Conservation (phyloP, 2,329 filamentous ascomycete genomes). For the Sarocladiaceae sp. region DNA sequence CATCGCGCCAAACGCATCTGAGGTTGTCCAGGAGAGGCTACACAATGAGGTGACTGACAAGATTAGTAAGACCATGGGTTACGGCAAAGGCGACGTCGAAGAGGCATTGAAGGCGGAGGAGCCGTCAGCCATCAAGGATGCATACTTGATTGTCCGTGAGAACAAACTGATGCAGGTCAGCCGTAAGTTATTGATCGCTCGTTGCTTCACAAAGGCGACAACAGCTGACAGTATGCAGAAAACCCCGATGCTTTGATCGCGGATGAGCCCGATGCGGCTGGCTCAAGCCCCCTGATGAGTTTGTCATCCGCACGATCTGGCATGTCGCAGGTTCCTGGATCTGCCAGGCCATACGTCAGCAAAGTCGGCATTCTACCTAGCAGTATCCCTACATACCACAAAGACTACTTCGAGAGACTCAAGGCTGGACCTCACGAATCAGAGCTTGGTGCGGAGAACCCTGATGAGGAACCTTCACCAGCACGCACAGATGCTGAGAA, state of each 20-base stretch:
- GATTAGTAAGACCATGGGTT: slow-evolving; percentile 97
- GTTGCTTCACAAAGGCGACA: slow-evolving; percentile 16
- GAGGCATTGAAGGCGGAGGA: slow-evolving; percentile 89
- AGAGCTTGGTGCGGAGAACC: slow-evolving; percentile 24
- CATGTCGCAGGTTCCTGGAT: slow-evolving; percentile 42
- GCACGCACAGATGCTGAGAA: slow-evolving; percentile 68
- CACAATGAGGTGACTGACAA: slow-evolving; percentile 92
- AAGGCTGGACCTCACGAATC: slow-evolving; percentile 46
- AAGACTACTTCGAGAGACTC: slow-evolving; percentile 78
- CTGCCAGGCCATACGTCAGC: slow-evolving; percentile 61
- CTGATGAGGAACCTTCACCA: slow-evolving; percentile 30
- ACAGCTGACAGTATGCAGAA: slow-evolving; percentile 27
- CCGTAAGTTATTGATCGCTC: slow-evolving; percentile 55
- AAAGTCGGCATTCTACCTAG: slow-evolving; percentile 91
- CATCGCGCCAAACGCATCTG: slow-evolving; percentile 73
- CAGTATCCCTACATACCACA: slow-evolving; percentile 85
- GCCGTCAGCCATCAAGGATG: slow-evolving; percentile 97
- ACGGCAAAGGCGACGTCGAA: slow-evolving; percentile 89
- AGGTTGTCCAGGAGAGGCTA: slow-evolving; percentile 79
- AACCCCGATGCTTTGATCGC: slow-evolving; percentile 27
- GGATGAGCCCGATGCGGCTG: slow-evolving; percentile 26
- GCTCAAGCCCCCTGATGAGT: slow-evolving; percentile 47
- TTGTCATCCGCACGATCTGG: slow-evolving; percentile 52
- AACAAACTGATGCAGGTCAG: slow-evolving; percentile 96
- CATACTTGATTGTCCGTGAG: slow-evolving; percentile 95